Evolutionary conservation across 441 rosid species (phyloP), one percentile per base, ranked within the genome.

Genomic region (Pelargonium citronellum): DNA sequence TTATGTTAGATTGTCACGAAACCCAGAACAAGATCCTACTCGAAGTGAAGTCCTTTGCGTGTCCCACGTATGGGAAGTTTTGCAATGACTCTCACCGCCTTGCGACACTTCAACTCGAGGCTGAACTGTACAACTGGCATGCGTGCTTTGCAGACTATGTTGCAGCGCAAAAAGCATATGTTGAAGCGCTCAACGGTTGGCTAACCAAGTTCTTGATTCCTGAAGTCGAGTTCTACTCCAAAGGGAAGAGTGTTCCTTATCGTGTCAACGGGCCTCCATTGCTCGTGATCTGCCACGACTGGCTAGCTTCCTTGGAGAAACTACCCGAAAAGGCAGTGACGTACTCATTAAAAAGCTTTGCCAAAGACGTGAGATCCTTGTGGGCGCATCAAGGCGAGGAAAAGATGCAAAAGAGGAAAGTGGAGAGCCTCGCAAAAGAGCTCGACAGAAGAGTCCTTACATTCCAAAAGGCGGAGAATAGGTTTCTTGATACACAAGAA

Each of bases 331-430:
- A 82, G 71, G 76, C 84, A 0, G 94, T 87, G 4, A 68, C 81
- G 13, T 77, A 66, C 6, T 85, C 99, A 1, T 72, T 91, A 82
- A 82, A 86, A 81, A 84, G 92, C 75, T 94, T 94, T 39, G 85
- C 95, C 0, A 79, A 84, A 69, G 95, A 87, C 60, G 75, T 90
- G 30, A 85, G 83, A 64, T 90, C 86, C 0, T 76, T 90, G 71
- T 90, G 96, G 96, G 74, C 79, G 69, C 89, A 85, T 68, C 97
- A 90, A 78, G 95, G 95, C 13, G 87, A 89, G 67, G 97, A 94
- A 78, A 93, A 87, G 75, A 84, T 79, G 55, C 96, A 84, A 67
- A 88, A 90, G 86, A 86, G 88, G 79, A 90, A 87, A 83, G 98
- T 90, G 57, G 98, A 94, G 69, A 71, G 79, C 60, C 85, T 94